Evolutionary conservation across 169 alveolate species (phyloP), one percentile per base, ranked within the genome.

Genomic region (Plasmodium reichenowi): DNA sequence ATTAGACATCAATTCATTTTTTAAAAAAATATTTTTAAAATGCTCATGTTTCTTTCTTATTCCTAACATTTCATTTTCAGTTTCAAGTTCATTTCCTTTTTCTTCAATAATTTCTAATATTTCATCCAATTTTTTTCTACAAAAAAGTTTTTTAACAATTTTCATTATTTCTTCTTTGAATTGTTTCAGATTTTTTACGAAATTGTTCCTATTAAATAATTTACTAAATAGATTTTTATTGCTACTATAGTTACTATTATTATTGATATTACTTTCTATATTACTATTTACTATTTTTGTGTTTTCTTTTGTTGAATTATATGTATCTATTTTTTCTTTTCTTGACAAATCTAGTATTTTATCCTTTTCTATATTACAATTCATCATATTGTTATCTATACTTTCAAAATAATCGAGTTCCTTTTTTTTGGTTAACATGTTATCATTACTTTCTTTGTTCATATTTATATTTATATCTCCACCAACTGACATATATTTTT

Each of bases 151-250:
- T 47, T 71, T 72, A 26, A 83, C 54, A 43, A 83, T 38, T 24
- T 70, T 83, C 22, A 29, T 56, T 70, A 83, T 45, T 70, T 70
- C 85, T 58, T n/a, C 32, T 24, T 32, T 68, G 32, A 83, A 70
- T 32, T 68, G 86, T 43, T 70, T 64, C 15, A 83, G 54, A n/a
- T 70, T 83, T 47, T 63, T 83, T 9, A 70, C 6, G 29, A 83
- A 83, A 17, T 54, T 26, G 6, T 38, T 26, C 74, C 54, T 54
- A 70, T 70, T 50, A 52, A 52, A 70, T 13, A 78, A 43, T 56
- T 22, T 71, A 48, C 72, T 38, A 5, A 38, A 38, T 10, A 38
- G 4, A 38, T 38, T 38, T 38, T 1, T 38, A 38, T 38, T 38
- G 9, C 5, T 38, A 38, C 9, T 38, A 38, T 38, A 5, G 47